These are phyloP conservation scores for Flaveria ramosissima DNA, from an alignment of 129 eudicot genomes.

Conservation along the genomic window DNA sequence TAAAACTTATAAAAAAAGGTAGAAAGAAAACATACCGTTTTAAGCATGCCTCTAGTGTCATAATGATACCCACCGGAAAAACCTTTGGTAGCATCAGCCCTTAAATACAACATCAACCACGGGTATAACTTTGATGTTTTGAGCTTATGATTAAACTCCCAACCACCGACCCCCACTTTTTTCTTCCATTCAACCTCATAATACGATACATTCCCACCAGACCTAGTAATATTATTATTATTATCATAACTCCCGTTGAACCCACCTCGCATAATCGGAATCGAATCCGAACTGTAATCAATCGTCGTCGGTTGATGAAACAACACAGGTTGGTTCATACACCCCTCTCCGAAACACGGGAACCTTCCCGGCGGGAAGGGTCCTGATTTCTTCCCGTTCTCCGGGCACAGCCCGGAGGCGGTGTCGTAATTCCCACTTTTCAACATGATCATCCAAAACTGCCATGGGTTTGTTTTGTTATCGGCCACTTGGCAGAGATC, in stretches of 20 bases:
- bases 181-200: constrained; percentile 83
- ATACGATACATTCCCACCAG: constrained; percentile 40
- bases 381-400: constrained; percentile 51
- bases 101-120: constrained; percentile 86
- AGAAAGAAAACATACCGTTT: constrained; percentile 48
- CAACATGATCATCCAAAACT: constrained; percentile 79
- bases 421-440: constrained; percentile 81
- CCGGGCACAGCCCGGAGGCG: constrained; percentile 59
- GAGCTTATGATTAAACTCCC: constrained; percentile 70
- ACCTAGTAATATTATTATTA: background rate
- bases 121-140: constrained; percentile 68
- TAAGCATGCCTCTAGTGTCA: constrained; percentile 87
- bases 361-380: constrained; percentile 46
- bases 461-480: constrained; percentile 53
- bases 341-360: constrained; percentile 63
- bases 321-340: constrained; percentile 74
- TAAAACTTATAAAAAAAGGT: no score
- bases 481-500: constrained; percentile 55
- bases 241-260: constrained; percentile 65
- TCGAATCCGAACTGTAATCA: constrained; percentile 15
- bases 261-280: constrained; percentile 51
- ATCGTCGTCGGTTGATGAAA: constrained; percentile 49
- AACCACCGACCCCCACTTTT: constrained; percentile 59
- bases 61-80: constrained; percentile 92
- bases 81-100: constrained; percentile 90